A percentile compares a stretch with the other conserved stretches of the same genome.
Conservation (phyloP, 176 grass and related monocot species). For the Alopecurus myosuroides region DNA sequence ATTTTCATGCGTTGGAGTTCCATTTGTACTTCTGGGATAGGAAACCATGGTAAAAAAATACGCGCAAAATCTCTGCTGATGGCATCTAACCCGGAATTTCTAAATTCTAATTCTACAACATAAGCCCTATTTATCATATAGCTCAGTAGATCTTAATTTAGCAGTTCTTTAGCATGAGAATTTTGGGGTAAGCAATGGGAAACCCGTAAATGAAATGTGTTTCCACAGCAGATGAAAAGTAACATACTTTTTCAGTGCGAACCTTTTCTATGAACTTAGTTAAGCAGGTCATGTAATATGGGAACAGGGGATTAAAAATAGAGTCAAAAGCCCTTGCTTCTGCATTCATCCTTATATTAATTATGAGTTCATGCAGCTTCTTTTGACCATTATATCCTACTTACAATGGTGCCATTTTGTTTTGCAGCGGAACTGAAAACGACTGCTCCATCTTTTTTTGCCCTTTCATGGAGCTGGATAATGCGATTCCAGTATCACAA, state of each 20-base stretch:
- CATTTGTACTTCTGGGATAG: constrained; percentile 13
- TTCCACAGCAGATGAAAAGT: neutral
- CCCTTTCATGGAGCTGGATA: constrained; percentile 31
- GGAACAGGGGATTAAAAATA: neutral
- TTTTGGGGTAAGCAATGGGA: too few species aligned
- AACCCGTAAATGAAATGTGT: neutral
- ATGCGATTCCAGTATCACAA: constrained; percentile 6
- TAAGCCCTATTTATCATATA: neutral
- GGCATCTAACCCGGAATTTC: neutral
- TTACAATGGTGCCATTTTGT: neutral
- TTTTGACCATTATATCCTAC: constrained; percentile 20
- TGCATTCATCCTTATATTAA: too few species aligned
- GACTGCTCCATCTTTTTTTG: neutral
- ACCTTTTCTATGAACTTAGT: neutral
- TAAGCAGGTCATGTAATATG: neutral
- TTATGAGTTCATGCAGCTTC: constrained; percentile 7
- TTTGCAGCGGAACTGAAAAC: constrained; percentile 34
- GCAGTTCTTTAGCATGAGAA: neutral
- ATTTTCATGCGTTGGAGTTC: neutral
- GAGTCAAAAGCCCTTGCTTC: neutral
- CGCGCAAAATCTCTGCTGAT: neutral
- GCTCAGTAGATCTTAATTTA: neutral
- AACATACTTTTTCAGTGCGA: neutral
- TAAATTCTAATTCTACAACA: neutral
- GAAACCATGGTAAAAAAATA: neutral